Conservation (phyloP, 148 eudicot species). For the Rhododendron ovatum region DNA sequence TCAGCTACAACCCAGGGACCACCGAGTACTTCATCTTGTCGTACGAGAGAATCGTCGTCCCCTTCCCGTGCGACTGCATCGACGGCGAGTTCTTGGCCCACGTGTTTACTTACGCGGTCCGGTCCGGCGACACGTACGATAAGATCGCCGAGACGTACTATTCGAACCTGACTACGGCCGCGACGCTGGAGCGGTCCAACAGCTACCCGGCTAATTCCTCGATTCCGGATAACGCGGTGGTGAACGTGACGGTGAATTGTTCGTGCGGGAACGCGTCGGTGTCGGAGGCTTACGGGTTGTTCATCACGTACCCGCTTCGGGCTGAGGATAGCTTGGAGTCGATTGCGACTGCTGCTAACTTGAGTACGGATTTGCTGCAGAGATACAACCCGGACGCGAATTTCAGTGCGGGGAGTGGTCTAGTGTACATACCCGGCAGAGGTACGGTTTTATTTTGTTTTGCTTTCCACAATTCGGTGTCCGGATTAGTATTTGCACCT, state of each 20-base stretch:
- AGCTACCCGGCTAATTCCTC: slow-evolving; percentile 15
- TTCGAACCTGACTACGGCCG: slow-evolving; percentile 49
- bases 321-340: slow-evolving; percentile 33
- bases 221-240: neutral
- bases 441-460: too few relatives aligned
- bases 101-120: slow-evolving; percentile 26
- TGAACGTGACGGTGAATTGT: slow-evolving; percentile 60
- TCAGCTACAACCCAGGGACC: slow-evolving; percentile 34
- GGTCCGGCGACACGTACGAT: slow-evolving; percentile 40
- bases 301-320: slow-evolving; percentile 62
- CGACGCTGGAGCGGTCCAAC: slow-evolving; percentile 39
- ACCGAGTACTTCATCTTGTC: slow-evolving; percentile 22
- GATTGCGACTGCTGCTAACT: slow-evolving; percentile 23
- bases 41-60: slow-evolving; percentile 36
- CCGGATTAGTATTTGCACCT: too few relatives aligned
- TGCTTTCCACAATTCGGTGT: too few relatives aligned
- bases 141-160: slow-evolving; percentile 29
- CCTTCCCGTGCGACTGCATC: slow-evolving; percentile 54
- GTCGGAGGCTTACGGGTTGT: slow-evolving; percentile 57
- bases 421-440: too few relatives aligned
- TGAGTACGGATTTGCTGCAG: slow-evolving; percentile 40
- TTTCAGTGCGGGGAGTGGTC: slow-evolving; percentile 37
- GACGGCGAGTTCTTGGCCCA: slow-evolving; percentile 43
- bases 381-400: slow-evolving; percentile 50
- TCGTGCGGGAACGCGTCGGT: slow-evolving; percentile 59